Evolutionary conservation across 2,329 filamentous ascomycete species (phyloP).

Genomic region (Bipolaris cookei): DNA sequence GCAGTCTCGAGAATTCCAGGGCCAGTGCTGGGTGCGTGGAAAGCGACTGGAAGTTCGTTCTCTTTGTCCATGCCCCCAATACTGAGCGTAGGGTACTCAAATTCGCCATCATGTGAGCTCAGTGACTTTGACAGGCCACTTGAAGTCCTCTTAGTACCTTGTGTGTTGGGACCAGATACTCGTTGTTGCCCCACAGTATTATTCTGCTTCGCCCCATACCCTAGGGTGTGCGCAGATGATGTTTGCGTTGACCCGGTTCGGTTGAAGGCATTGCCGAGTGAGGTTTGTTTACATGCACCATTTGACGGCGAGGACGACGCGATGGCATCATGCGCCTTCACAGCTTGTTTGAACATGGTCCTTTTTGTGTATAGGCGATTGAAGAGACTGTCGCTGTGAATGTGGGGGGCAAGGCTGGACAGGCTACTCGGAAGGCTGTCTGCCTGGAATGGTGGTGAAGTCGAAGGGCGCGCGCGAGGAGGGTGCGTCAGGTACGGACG

Average conservation of each 20-base stretch:
- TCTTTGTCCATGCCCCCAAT: constrained; percentile 38
- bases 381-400: constrained; percentile 25
- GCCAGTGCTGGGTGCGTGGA: constrained; percentile 24
- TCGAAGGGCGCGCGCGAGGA: constrained; percentile 24
- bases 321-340: constrained; percentile 49
- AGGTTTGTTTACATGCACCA: constrained; percentile 36
- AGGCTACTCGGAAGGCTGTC: not conserved
- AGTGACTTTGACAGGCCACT: constrained; percentile 56
- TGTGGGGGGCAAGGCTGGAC: constrained; percentile 8
- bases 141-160: constrained; percentile 54
- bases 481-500: constrained; percentile 13
- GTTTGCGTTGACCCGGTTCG: constrained; percentile 44
- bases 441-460: constrained; percentile 9
- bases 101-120: constrained; percentile 42
- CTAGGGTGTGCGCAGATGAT: constrained; percentile 39
- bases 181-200: constrained; percentile 21
- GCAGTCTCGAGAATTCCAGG: constrained; percentile 32
- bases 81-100: constrained; percentile 39
- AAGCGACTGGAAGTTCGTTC: constrained; percentile 24
- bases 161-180: constrained; percentile 18
- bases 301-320: constrained; percentile 33
- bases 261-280: constrained; percentile 49
- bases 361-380: constrained; percentile 25
- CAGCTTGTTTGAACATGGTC: constrained; percentile 51
- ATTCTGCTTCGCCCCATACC: constrained; percentile 45